Base-by-base conservation (phyloP, 805 yeast species). In the Nadsonia fulvescens region DNA sequence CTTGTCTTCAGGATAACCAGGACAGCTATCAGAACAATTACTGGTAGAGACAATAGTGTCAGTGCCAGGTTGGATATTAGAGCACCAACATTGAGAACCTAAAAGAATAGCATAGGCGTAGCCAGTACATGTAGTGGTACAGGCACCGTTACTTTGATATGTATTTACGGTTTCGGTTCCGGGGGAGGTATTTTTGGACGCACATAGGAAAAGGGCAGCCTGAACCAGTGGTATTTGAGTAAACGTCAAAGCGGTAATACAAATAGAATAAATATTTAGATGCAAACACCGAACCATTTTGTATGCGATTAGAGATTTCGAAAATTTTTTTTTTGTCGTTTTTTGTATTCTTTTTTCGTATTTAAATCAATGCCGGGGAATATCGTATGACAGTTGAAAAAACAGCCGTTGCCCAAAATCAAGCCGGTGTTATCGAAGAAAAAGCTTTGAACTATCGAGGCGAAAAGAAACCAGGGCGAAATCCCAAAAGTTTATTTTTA, bases 81-180 rank as follows among this genome's bases (percentile, higher is more conserved):
- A 57, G 41, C 81, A 71, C 72, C 74, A 72, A 43, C 81, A 71
- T 23, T 49, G 19, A 19, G 47, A 33, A n/a, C 53, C 56, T 35
- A 54, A 67, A 18, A 70, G 46, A 20, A 71, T 57, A 10, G 68
- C 79, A 31, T 56, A 66, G 6, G 65, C 55, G 33, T 51, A 60
- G 5, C 62, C 63, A 2, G 29, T 10, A 39, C 79, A 71, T 12
- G 50, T 43, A 23, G 48, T 53, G 3, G 54, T 38, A 40, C 81
- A 71, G 7, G 39, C 42, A 3, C 81, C 81, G 35, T 57, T 63
- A 12, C 61, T 49, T 39, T 56, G 60, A 30, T 35, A 60, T 8
- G 32, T 32, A 8, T 18, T 18, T 3, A 27, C 25, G 13, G 29
- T 14, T 9, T 18, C 14, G 14, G 22, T 22, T 12, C 31, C 34